Evolutionary conservation across 345 rosid species (phyloP).

Genomic region (Euphorbia pulcherrima): DNA sequence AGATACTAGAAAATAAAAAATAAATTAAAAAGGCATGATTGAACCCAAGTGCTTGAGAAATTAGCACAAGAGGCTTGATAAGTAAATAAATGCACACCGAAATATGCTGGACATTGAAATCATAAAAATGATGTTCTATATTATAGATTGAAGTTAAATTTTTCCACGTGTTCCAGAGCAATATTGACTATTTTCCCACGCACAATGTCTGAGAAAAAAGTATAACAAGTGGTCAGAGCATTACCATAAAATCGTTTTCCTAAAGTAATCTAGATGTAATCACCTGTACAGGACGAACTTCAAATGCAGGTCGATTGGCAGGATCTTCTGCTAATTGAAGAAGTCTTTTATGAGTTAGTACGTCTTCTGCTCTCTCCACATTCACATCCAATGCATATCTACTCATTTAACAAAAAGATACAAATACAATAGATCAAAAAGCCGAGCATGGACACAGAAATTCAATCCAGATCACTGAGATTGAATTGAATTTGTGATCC

Average conservation of each 20-base stretch:
- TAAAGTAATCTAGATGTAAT: background rate
- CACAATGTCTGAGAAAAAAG: background rate
- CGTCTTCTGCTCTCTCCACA: conserved; percentile 97
- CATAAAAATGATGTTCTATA: background rate
- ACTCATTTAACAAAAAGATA: conserved; percentile 5
- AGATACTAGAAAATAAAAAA: background rate
- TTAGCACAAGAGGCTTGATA: conserved; percentile 1
- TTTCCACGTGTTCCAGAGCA: conserved; percentile 2
- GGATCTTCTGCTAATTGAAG: conserved; percentile 74
- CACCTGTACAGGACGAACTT: conserved; percentile 89
- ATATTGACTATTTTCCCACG: background rate
- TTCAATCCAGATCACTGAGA: background rate
- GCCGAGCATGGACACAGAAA: background rate
- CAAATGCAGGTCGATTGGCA: conserved; percentile 70
- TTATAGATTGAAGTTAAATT: background rate
- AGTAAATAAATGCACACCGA: background rate
- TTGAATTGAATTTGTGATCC: background rate
- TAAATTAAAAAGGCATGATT: background rate
- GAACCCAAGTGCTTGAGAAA: background rate
- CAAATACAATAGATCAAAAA: background rate
- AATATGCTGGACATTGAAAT: background rate
- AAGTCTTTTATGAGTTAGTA: conserved; percentile 71
- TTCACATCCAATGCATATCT: conserved; percentile 94
- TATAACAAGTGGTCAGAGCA: background rate
- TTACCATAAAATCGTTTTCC: background rate